Evolutionary conservation across 805 yeast genomes (phyloP).

Genomic region (Candida argentea): DNA sequence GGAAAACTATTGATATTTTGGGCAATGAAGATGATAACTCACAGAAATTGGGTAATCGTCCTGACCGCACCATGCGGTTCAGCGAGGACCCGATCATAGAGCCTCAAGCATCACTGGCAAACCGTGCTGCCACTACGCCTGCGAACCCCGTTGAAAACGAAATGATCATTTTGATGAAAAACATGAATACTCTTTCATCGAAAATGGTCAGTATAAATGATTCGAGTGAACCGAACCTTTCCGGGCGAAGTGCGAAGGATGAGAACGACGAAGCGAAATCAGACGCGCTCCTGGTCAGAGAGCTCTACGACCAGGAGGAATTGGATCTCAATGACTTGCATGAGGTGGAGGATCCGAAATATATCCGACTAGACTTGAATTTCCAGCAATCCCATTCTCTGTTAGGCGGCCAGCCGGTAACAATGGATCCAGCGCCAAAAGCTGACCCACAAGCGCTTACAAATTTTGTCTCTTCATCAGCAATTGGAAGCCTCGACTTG

Average conservation of each 20-base stretch:
- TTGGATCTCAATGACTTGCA: constrained; percentile 43
- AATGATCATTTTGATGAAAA: constrained; percentile 64
- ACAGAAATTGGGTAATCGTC: constrained; percentile 63
- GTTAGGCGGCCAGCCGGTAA: constrained; percentile 18
- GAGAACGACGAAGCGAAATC: too few relatives aligned
- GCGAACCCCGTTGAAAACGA: constrained; percentile 36
- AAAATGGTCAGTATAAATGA: constrained; percentile 48
- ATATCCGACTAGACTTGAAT: constrained; percentile 38
- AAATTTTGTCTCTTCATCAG: constrained; percentile 9
- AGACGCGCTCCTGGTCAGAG: not conserved
- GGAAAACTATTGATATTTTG: constrained; percentile 63
- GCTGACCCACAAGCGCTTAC: constrained; percentile 11
- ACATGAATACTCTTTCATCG: constrained; percentile 82
- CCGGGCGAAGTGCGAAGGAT: constrained; percentile 22
- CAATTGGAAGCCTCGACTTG: constrained; percentile 11
- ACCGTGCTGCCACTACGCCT: not conserved
- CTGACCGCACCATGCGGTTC: constrained; percentile 81
- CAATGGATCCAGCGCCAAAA: constrained; percentile 15
- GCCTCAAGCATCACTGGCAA: not conserved
- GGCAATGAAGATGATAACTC: constrained; percentile 81
- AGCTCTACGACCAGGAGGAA: constrained; percentile 20
- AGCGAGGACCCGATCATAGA: constrained; percentile 26
- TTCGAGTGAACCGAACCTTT: not conserved
- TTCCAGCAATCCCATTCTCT: constrained; percentile 13
- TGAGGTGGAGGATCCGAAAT: constrained; percentile 36